Base-by-base conservation (phyloP, 176 grass and related monocot species). In the Dendrocalamus sinicus region DNA sequence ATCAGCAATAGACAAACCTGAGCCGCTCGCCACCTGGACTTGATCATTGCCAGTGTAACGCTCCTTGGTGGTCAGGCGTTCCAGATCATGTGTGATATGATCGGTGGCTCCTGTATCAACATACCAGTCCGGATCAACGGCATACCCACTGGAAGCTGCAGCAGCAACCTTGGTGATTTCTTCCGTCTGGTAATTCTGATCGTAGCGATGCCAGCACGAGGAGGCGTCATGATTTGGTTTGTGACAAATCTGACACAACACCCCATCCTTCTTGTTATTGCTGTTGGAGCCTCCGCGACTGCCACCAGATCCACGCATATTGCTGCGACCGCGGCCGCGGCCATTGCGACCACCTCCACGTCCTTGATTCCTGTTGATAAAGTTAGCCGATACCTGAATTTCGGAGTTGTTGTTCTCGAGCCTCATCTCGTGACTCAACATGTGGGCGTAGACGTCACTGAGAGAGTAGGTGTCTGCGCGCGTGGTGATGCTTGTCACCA, bases 131-230 rank as follows among this genome's bases (percentile, higher is more conserved):
- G 14, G 15, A 40, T 68, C 65, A 1, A 17, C 35, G 0, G 6
- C 0, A 8, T 68, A 20, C 0, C 35, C 15, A 3, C 2, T 8
- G 1, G 15, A 2, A 0, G 15, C 30, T 0, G 15, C 64, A 3
- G 32, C 32, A 12, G 32, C 64, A 2, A 67, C 32, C 6, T 39
- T 67, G 30, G 30, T 67, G 0, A 9, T 0, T 0, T 67, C 64
- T 0, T 67, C 32, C 1, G 15, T 1, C 1, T 39, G 64, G 1
- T 39, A 67, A 0, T 67, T 67, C 0, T 67, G 64, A 9, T 67
- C 64, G 3, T 9, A 67, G 0, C 32, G 28, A 3, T 67, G 15
- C 64, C 14, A 67, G 5, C 30, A 67, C 6, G 6, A 9, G 0
- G 7, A 7, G 0, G 32, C 64, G 0, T 39, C 35, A 19, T 68